phyloP scores from a whole-genome alignment of 805 yeast genomes.

The Candida awuae region DNA sequence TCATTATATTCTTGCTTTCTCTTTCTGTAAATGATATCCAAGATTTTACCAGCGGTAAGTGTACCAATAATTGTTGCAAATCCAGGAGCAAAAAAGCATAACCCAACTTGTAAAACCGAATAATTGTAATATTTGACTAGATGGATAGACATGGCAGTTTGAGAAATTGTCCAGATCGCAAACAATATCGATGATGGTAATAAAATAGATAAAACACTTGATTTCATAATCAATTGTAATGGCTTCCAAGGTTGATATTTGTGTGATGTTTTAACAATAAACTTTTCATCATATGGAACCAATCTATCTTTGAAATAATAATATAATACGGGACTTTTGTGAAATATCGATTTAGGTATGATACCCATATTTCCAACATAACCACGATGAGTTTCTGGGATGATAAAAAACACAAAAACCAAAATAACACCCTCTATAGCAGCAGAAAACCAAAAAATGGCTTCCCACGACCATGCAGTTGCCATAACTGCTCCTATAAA shows the following conservation, averaged over 20 bases:
- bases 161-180: constrained; percentile 60
- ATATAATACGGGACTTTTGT: constrained; percentile 38
- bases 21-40: constrained; percentile 44
- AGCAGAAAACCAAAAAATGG: constrained; percentile 69
- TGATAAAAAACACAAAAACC: constrained; percentile 25
- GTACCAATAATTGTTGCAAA: constrained; percentile 57
- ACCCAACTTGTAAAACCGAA: constrained; percentile 51
- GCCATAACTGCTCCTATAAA: constrained; percentile 52
- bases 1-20: constrained; percentile 26
- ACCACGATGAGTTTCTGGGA: constrained; percentile 72
- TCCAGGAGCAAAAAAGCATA: constrained; percentile 71
- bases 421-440: constrained; percentile 49
- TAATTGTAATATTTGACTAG: constrained; percentile 44
- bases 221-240: constrained; percentile 12
- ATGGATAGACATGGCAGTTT: constrained; percentile 56
- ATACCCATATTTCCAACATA: constrained; percentile 72
- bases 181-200: constrained; percentile 56
- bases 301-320: constrained; percentile 24
- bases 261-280: constrained; percentile 11
- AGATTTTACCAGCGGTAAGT: constrained; percentile 44
- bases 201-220: constrained; percentile 34
- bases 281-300: constrained; percentile 24
- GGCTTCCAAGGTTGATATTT: constrained; percentile 25
- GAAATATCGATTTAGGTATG: constrained; percentile 36
- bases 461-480: constrained; percentile 59